A percentile compares a stretch with the other conserved stretches of the same genome.
These are phyloP conservation scores for Botryotinia globosa DNA, from an alignment of 2,329 filamentous ascomycete genomes.

Conservation along the genomic window DNA sequence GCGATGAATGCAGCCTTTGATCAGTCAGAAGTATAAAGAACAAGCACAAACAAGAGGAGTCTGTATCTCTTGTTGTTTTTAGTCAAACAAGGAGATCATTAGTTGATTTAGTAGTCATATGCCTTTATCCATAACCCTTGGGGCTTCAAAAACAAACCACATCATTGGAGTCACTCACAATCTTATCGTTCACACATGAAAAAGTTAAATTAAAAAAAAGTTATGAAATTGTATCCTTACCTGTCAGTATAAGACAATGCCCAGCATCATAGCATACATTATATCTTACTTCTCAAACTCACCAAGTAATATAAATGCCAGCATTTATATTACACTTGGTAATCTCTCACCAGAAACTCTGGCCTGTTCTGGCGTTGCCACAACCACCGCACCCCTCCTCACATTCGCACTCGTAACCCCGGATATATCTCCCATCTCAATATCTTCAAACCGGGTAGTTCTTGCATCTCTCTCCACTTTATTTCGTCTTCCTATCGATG, in stretches of 20 bases:
- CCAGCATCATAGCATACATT: neutral
- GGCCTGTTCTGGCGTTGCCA: neutral
- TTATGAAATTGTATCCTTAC: neutral
- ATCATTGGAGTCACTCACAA: neutral
- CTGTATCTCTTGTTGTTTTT: neutral
- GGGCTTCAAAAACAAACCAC: accelerated
- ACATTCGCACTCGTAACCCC: neutral
- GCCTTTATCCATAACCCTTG: neutral
- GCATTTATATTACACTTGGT: neutral
- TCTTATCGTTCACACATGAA: neutral
- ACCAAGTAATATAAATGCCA: neutral
- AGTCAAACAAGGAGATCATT: neutral
- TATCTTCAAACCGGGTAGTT: neutral
- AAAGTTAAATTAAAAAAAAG: neutral
- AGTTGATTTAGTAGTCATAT: neutral
- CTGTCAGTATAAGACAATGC: neutral
- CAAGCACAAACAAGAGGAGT: neutral
- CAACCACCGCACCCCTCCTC: neutral
- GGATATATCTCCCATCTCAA: neutral
- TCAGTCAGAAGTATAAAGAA: neutral
- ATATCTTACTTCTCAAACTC: neutral
- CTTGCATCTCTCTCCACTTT: neutral
- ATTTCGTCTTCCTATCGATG: neutral
- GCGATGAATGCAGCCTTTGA: accelerated
- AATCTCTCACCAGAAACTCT: neutral